These are phyloP conservation scores for Colletotrichum australisinense DNA, from an alignment of 2,329 filamentous ascomycete species.

Conservation along the genomic window DNA sequence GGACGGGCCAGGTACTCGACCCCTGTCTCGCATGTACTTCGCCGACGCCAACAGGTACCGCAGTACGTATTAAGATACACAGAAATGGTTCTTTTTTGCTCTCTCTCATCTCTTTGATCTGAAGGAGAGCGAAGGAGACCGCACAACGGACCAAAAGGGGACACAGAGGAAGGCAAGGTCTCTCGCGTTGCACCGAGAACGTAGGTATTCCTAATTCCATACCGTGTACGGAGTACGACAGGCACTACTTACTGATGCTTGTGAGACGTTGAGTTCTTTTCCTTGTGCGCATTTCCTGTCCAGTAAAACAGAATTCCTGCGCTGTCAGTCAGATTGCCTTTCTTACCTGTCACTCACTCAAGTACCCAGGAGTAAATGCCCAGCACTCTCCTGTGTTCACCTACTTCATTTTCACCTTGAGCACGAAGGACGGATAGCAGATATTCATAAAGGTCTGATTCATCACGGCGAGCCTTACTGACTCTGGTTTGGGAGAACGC, in stretches of 20 bases:
- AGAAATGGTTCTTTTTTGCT: no score
- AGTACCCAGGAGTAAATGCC: no score
- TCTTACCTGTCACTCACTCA: no score
- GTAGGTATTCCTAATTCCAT: not conserved
- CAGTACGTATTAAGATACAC: not conserved
- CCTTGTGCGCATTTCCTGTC: slow-evolving; percentile 23
- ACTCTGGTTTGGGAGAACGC: not conserved
- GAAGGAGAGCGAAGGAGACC: no score
- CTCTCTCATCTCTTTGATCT: no score
- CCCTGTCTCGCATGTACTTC: slow-evolving; percentile 3
- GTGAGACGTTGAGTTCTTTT: slow-evolving; percentile 20
- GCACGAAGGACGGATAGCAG: not conserved
- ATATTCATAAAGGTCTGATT: not conserved
- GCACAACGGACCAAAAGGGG: not conserved
- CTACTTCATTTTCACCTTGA: not conserved
- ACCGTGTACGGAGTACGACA: not conserved
- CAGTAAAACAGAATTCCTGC: not conserved
- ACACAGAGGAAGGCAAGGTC: not conserved
- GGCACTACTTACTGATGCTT: no score
- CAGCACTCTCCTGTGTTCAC: not conserved
- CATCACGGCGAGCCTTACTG: not conserved
- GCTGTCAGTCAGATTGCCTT: not conserved
- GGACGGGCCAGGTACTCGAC: slow-evolving; percentile 12
- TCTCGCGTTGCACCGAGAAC: slow-evolving; percentile 20
- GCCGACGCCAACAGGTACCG: not conserved